Conservation (phyloP, 2,329 filamentous ascomycete species). For the Albifimbria verrucaria region DNA sequence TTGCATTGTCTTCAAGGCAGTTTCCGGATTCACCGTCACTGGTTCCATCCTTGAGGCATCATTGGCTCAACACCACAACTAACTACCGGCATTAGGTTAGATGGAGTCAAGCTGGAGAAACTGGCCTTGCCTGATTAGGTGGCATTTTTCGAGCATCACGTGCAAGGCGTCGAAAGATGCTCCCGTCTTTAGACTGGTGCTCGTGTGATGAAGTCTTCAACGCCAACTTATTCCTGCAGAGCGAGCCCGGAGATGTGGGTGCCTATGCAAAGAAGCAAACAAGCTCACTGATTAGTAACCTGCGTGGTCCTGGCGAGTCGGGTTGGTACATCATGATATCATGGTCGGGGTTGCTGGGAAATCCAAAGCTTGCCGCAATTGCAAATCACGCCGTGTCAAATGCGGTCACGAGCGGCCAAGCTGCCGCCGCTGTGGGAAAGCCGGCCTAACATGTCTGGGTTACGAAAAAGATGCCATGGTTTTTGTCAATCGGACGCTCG, state of each 20-base stretch:
- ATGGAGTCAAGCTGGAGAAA: background rate
- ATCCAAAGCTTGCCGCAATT: constrained; percentile 3
- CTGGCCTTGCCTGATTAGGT: background rate
- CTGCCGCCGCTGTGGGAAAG: constrained; percentile 2
- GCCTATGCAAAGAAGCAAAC: too few species aligned
- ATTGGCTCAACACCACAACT: background rate
- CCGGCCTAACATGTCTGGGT: constrained; percentile 1
- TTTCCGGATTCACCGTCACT: background rate
- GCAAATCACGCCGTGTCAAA: constrained; percentile 3
- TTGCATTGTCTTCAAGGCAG: background rate
- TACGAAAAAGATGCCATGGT: background rate
- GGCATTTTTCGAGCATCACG: background rate
- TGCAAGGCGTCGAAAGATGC: background rate
- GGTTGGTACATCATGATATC: background rate
- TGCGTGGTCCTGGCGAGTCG: too few species aligned
- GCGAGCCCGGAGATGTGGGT: too few species aligned
- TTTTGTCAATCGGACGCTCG: constrained; percentile 3
- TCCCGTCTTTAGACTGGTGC: background rate
- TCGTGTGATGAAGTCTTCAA: background rate
- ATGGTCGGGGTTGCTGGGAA: constrained; percentile 3
- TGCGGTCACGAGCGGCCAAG: constrained; percentile 4
- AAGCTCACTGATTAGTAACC: too few species aligned
- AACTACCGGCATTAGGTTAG: background rate
- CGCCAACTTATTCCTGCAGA: too few species aligned
- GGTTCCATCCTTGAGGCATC: background rate